Evolutionary conservation across 1,284 basidiomycete species (phyloP), one percentile per base, ranked within the genome.

Genomic region (Fomitiporia mediterranea): DNA sequence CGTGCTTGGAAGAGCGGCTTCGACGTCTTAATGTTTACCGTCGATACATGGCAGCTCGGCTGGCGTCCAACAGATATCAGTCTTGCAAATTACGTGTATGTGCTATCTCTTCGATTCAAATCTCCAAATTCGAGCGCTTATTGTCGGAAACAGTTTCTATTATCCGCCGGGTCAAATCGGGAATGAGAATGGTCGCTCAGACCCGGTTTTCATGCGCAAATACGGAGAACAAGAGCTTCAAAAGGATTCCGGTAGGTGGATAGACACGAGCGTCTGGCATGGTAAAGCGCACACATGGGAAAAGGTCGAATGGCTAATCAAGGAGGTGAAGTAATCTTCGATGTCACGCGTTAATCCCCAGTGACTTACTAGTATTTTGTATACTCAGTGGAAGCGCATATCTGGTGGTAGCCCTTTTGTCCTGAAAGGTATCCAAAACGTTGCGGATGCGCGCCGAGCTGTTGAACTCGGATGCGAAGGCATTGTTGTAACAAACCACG

Each of bases 21-120:
- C 67, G 74, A 77, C 63, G 75, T 74, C n/a, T 71, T 74, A 43
- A 76, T 83, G 69, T 68, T 78, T 40, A 84, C 82, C 0, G 73
- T 82, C 15, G 82, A 84, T 64, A 83, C 81, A 15, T 81, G 78
- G 76, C 76, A 80, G 58, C 72, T 83, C n/a, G 81, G 76, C 4
- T 83, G 80, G 79, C 67, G 81, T 9, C 80, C 80, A 25, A 77
- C 75, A 1, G 82, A 83, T 65, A 75, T 82, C 56, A 76, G 74
- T 55, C 69, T 77, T 38, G 74, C 75, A 4, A 81, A 82, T 65
- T 78, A 78, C 61, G 68, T 70, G 71, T 74, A 56, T n/a, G 71
- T 65, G 13, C 46, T 11, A 39, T 43, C 13, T 40, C 44, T 17
- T 40, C 35, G n/a, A 32, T 17, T 32, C 17, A 25, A n/a, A 28